Conservation (phyloP, 345 rosid species). For the Clausena lansium region DNA sequence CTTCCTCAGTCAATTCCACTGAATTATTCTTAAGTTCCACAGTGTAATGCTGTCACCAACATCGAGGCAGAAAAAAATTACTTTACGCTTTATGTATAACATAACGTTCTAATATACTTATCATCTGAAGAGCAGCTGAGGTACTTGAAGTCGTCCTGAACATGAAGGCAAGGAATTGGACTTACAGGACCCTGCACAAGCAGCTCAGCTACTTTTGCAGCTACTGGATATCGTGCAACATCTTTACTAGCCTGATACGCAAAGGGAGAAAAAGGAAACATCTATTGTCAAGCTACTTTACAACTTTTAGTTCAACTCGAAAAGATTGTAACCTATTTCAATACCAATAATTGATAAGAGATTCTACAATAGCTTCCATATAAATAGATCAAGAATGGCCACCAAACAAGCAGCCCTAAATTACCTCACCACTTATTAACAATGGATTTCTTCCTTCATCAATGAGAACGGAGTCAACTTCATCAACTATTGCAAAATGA, state of each 20-base stretch:
- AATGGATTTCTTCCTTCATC: constrained; percentile 98
- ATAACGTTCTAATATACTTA: constrained; percentile 1
- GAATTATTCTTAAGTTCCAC: constrained; percentile 91
- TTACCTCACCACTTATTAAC: constrained; percentile 96
- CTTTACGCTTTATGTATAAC: constrained; percentile 5
- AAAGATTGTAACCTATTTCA: background rate
- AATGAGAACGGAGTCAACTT: constrained; percentile 96
- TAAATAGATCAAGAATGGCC: background rate
- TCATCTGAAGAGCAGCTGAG: constrained; percentile 5
- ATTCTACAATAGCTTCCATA: background rate
- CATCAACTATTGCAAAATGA: constrained; percentile 95
- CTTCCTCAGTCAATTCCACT: constrained; percentile 95
- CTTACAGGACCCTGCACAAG: constrained; percentile 68
- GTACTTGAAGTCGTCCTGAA: constrained; percentile 3
- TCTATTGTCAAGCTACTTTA: constrained; percentile 10
- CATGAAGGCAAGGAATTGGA: constrained; percentile 21
- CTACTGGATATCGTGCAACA: constrained; percentile 94
- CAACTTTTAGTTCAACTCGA: constrained; percentile 12
- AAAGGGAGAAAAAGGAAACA: constrained; percentile 20
- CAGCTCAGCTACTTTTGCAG: constrained; percentile 95
- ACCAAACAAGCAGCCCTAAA: constrained; percentile 15
- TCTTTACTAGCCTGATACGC: constrained; percentile 74
- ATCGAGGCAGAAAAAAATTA: constrained; percentile 14
- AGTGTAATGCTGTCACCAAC: constrained; percentile 68
- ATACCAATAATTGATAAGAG: background rate